Evolutionary conservation across 192 early-diverging fungal species (phyloP).

Genomic region (Geranomyces michiganensis): DNA sequence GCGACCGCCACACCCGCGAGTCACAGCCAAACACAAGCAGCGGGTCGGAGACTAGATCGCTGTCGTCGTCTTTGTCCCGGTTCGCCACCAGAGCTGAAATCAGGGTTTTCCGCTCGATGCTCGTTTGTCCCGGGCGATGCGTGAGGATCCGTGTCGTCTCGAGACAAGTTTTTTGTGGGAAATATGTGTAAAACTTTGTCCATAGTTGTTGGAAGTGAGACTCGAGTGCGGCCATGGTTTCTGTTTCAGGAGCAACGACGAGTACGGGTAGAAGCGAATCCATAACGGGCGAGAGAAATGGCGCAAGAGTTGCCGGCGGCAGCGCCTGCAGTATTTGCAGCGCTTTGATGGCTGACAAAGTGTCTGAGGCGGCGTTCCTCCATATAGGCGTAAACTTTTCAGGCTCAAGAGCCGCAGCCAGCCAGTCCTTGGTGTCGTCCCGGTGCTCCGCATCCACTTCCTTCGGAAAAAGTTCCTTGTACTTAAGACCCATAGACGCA

Average conservation of each 20-base stretch:
- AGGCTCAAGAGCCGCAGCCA: background rate
- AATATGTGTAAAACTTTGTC: slow-evolving; percentile 10
- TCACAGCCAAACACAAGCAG: background rate
- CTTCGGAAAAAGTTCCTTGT: background rate
- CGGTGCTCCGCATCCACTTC: background rate
- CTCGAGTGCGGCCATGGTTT: background rate
- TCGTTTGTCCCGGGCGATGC: background rate
- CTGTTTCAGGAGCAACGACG: background rate
- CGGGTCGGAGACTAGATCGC: slow-evolving; percentile 15
- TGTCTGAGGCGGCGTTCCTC: background rate
- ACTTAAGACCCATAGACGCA: background rate
- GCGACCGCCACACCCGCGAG: background rate
- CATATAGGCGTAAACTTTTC: background rate
- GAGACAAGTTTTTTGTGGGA: background rate
- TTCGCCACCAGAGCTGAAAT: background rate
- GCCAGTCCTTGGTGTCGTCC: too few species aligned
- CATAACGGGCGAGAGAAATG: background rate
- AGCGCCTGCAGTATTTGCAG: background rate
- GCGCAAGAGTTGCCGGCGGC: background rate
- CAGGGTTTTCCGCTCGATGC: background rate
- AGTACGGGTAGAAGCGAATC: background rate
- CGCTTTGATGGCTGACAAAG: slow-evolving; percentile 1
- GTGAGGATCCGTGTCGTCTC: background rate
- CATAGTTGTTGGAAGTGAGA: background rate
- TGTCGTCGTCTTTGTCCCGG: background rate